phyloP scores from a whole-genome alignment of 352 stramenopile species.

The Globisporangium emineosum region DNA sequence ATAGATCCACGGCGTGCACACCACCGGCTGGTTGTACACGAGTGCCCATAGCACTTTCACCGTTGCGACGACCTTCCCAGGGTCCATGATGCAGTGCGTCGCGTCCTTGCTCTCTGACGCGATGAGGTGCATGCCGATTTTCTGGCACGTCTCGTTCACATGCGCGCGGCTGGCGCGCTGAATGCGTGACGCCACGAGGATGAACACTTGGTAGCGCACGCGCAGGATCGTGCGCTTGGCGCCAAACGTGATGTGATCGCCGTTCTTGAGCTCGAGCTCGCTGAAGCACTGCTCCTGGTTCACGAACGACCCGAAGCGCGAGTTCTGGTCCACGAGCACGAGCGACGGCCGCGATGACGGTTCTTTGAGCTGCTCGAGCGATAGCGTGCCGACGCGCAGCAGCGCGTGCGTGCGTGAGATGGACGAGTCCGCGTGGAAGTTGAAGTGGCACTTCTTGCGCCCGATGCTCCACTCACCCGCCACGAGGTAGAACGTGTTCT shows the following conservation, averaged over 20 bases:
- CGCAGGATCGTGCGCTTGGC: conserved; percentile 78
- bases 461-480: conserved; percentile 83
- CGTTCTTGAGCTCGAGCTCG: conserved; percentile 48
- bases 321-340: conserved; percentile 75
- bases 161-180: conserved; percentile 48
- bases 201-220: conserved; percentile 79
- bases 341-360: conserved; percentile 55
- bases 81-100: conserved; percentile 86
- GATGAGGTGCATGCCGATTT: conserved; percentile 80
- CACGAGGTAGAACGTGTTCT: conserved; percentile 77
- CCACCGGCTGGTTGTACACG: conserved; percentile 81
- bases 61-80: conserved; percentile 74
- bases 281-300: conserved; percentile 68
- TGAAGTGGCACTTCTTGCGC: conserved; percentile 83
- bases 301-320: conserved; percentile 86
- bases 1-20: conserved; percentile 79
- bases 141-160: conserved; percentile 75
- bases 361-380: conserved; percentile 53
- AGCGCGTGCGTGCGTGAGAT: conserved; percentile 81
- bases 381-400: conserved; percentile 67
- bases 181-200: conserved; percentile 77
- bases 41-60: conserved; percentile 86
- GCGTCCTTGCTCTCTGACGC: conserved; percentile 47
- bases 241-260: conserved; percentile 80
- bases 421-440: conserved; percentile 76